Base-by-base conservation (phyloP, 139 green algal genomes). In the Protoeuglena noctilucae region DNA sequence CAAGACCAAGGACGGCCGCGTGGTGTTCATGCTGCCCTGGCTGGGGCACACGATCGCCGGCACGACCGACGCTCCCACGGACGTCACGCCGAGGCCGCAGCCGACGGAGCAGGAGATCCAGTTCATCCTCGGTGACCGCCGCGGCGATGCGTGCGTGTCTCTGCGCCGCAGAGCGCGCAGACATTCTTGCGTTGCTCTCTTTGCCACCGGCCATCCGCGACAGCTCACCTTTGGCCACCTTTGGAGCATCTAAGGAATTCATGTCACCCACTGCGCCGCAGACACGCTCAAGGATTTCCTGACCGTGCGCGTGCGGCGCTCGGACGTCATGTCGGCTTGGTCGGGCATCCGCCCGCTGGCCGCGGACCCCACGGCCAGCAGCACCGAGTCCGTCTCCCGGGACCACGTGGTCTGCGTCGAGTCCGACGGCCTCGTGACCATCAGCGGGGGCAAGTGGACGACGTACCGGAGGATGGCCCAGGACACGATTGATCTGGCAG, bases 121-220 rank as follows among this genome's bases (percentile, higher is more conserved):
- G 25, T 99, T 96, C 79, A 97, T 99, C 53, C 68, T 99, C 46
- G n/a, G n/a, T n/a, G n/a, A n/a, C n/a, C n/a, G n/a, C n/a, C n/a
- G n/a, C n/a, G n/a, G n/a, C 56, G 74, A 4, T 45, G 39, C 39
- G 39, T 16, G 12, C 39, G 12, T n/a, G n/a, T n/a, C n/a, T n/a
- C n/a, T n/a, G n/a, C n/a, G n/a, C n/a, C n/a, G n/a, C n/a, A n/a
- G n/a, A n/a, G n/a, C n/a, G n/a, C n/a, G n/a, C n/a, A n/a, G n/a
- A n/a, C n/a, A n/a, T n/a, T n/a, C n/a, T n/a, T n/a, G n/a, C n/a
- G n/a, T n/a, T n/a, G n/a, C n/a, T n/a, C n/a, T n/a, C n/a, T n/a
- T n/a, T n/a, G n/a, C n/a, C n/a, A n/a, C n/a, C n/a, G n/a, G n/a
- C n/a, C n/a, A n/a, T n/a, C n/a, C n/a, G n/a, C n/a, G n/a, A n/a